Percentiles rank a stretch among this genome's conserved stretches.
phyloP scores from a whole-genome alignment of 768 basidiomycete species.

The Leccinum sublutescens region DNA sequence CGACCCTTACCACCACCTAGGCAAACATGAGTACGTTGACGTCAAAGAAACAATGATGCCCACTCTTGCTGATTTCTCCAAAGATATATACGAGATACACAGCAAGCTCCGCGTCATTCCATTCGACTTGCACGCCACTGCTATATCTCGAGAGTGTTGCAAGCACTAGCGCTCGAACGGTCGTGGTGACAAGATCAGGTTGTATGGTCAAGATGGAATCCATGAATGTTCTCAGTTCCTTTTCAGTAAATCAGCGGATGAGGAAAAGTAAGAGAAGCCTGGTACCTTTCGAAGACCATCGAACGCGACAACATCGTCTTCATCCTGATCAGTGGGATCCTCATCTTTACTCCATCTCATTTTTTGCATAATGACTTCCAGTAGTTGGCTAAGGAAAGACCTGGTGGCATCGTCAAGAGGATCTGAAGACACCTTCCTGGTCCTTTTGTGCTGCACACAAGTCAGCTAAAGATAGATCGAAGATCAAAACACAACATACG shows the following conservation, averaged over 20 bases:
- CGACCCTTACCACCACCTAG: slow-evolving; percentile 79
- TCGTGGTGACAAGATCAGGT: slow-evolving; percentile 76
- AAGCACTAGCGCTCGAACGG: slow-evolving; percentile 69
- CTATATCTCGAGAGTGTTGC: slow-evolving; percentile 69
- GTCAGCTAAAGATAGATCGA: slow-evolving; percentile 3
- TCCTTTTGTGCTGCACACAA: slow-evolving; percentile 73
- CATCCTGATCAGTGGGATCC: slow-evolving; percentile 80
- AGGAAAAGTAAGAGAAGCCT: slow-evolving; percentile 14
- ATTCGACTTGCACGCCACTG: slow-evolving; percentile 63
- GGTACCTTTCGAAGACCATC: slow-evolving; percentile 80
- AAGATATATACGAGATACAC: slow-evolving; percentile 93
- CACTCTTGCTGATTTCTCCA: slow-evolving; percentile 90
- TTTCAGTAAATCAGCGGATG: slow-evolving; percentile 14
- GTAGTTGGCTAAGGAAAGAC: slow-evolving; percentile 73
- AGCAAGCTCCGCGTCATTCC: slow-evolving; percentile 93
- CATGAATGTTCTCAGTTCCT: slow-evolving; percentile 85
- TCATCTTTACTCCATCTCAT: slow-evolving; percentile 88
- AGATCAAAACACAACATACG: slow-evolving; percentile 43
- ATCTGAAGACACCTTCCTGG: slow-evolving; percentile 56
- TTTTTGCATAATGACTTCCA: slow-evolving; percentile 79
- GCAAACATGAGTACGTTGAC: slow-evolving; percentile 5
- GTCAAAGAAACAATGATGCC: slow-evolving; percentile 22
- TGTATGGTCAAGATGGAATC: slow-evolving; percentile 87
- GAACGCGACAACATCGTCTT: slow-evolving; percentile 82
- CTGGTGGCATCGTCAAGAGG: slow-evolving; percentile 66